Evolutionary conservation across 1,284 basidiomycete species (phyloP), one percentile per base, ranked within the genome.

Genomic region (Microbotryum lychnidis-dioicae): DNA sequence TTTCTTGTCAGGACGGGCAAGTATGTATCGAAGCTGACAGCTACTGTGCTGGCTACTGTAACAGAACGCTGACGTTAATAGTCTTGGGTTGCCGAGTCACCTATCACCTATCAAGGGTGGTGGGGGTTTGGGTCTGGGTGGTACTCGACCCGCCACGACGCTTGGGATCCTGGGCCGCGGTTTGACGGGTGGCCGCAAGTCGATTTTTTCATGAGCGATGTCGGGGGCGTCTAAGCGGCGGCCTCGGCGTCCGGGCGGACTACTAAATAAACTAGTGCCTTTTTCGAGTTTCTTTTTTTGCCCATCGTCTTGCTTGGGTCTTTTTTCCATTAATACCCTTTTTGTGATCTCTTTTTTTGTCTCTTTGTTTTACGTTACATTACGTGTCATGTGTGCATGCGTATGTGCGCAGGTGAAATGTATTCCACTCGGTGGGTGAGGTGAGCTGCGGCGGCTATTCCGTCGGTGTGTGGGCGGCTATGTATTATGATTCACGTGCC

Each of bases 31-130:
- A 45, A 18, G 49, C 59, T 65, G 54, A 61, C 47, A 12, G 0
- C 3, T 4, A 12, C 10, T 14, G 12, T 4, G 14, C 14, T 12
- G 37, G 5, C 37, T 42, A 4, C 20, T 20, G 6, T 6, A 3
- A 10, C 57, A 68, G 67, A 62, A 51, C 23, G 62, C 61, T 31
- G 61, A 69, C 54, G 44, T 67, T 50, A 62, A 65, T 48, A 51
- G 51, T 23, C 50, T 55, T 8, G 46, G 65, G 4, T 57, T 69
- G 25, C 67, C 67, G 12, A 37, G 48, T 9, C 56, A 62, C 27
- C 50, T 69, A n/a, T 66, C 64, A 45, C 67, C 67, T 4, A 62
- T 67, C 56, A 69, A 69, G 61, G 37, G 29, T n/a, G n/a, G 44
- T 33, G 21, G 50, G 20, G 21, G 50, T 9, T 20, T 21, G 46